Conservation (phyloP, 345 rosid genomes). For the Gossypium turneri region DNA sequence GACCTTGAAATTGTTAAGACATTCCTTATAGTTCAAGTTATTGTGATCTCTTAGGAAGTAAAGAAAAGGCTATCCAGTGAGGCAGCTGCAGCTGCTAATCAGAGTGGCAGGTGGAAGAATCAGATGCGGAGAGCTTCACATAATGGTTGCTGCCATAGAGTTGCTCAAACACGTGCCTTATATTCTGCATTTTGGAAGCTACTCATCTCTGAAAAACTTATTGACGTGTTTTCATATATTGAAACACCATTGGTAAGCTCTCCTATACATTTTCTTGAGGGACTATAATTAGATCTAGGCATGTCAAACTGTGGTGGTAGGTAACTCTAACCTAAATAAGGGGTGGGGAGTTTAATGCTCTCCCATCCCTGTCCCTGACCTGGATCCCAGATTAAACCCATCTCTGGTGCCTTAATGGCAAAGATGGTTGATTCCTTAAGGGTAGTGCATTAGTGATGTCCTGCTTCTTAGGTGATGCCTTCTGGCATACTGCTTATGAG, state of each 20-base stretch:
- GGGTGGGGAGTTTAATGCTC: not conserved
- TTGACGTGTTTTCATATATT: not conserved
- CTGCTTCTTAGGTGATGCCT: conserved; percentile 1
- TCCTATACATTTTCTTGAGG: conserved; percentile 14
- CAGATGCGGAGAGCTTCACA: conserved; percentile 91
- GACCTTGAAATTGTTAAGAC: not conserved
- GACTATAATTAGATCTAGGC: conserved; percentile 10
- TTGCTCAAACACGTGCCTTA: conserved; percentile 75
- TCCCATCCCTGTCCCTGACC: not conserved
- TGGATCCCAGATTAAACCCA: not conserved
- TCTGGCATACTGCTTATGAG: not conserved
- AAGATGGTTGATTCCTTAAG: not conserved
- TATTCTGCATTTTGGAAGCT: conserved; percentile 57
- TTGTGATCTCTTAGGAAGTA: conserved; percentile 56
- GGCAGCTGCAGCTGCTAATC: conserved; percentile 82
- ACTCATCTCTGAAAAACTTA: conserved; percentile 4
- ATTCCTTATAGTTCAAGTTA: conserved; percentile 17
- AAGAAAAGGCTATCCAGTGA: conserved; percentile 75
- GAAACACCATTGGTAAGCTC: conserved; percentile 69
- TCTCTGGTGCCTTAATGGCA: not conserved
- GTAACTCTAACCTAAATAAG: not conserved
- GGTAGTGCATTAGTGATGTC: not conserved
- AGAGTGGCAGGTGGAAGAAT: conserved; percentile 75
- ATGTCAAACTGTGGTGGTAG: not conserved
- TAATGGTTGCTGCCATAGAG: conserved; percentile 95